Evolutionary conservation across 2,329 filamentous ascomycete species (phyloP).

Genomic region (Chaetomium sp.): DNA sequence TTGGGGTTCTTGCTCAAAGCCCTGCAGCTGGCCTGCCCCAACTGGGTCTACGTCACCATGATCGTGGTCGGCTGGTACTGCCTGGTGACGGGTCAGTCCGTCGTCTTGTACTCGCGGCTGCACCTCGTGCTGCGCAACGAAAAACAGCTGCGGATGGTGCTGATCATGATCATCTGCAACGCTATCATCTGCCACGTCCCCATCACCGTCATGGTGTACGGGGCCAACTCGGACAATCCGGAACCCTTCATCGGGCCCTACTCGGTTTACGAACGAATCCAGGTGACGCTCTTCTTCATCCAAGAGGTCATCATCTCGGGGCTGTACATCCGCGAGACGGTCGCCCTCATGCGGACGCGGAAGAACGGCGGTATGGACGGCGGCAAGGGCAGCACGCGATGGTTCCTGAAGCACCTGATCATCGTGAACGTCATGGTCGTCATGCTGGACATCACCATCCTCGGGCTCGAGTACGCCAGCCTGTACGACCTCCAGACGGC

Average conservation of each 20-base stretch:
- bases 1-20: slow-evolving; percentile 52
- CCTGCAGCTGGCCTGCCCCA: slow-evolving; percentile 1
- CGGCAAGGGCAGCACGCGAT: slow-evolving; percentile 36
- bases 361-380: slow-evolving; percentile 37
- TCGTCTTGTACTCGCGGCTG: slow-evolving; percentile 65
- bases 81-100: slow-evolving; percentile 63
- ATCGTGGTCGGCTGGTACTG: slow-evolving; percentile 53
- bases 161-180: slow-evolving; percentile 61
- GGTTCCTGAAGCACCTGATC: slow-evolving; percentile 52
- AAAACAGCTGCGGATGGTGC: slow-evolving; percentile 50
- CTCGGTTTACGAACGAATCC: slow-evolving; percentile 55
- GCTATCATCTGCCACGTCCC: slow-evolving; percentile 55
- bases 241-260: slow-evolving; percentile 44
- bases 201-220: slow-evolving; percentile 58
- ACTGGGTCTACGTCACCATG: slow-evolving; percentile 42
- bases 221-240: slow-evolving; percentile 46
- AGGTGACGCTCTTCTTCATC: slow-evolving; percentile 58
- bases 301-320: slow-evolving; percentile 58
- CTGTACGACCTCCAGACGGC: slow-evolving; percentile 23
- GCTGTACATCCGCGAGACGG: slow-evolving; percentile 57
- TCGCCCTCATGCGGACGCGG: slow-evolving; percentile 51
- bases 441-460: slow-evolving; percentile 42
- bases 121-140: slow-evolving; percentile 59
- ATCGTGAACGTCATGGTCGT: slow-evolving; percentile 48
- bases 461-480: slow-evolving; percentile 37